Evolutionary conservation across 345 rosid species (phyloP), one percentile per base, ranked within the genome.

Genomic region (Eutrema yunnanense): DNA sequence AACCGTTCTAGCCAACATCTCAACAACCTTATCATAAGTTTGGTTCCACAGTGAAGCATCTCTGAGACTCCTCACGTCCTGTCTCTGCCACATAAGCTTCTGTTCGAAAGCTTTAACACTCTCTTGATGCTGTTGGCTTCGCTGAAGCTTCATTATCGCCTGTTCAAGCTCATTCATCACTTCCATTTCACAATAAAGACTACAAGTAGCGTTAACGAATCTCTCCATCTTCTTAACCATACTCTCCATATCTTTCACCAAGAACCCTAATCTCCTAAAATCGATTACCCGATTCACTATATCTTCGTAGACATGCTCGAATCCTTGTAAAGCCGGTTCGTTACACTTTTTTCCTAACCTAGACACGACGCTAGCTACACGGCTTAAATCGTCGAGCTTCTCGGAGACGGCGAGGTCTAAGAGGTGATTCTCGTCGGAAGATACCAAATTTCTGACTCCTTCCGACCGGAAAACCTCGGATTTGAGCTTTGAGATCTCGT

Each of bases 161-260:
- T 85, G 97, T 58, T 94, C 99, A 68, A 94, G 65, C 69, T 94
- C 99, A 67, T 69, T 87, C 82, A 94, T 72, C 13, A 89, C 97
- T 88, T 94, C 99, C 92, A 91, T 71, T 81, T 94, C 97, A 62
- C 83, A 69, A 68, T 87, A 94, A 83, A 94, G 79, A 85, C 81
- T 87, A 12, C 88, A 79, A 30, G 97, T 91, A 6, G 87, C 83
- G 76, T 66, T 81, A 12, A 86, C 92, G 32, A 88, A 82, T 85
- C 96, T 86, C 85, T 94, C 97, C 93, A 94, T 83, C 82, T 85
- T 91, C 88, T 73, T 86, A 78, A 89, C 78, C 98, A 94, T 91
- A 36, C 83, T 82, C 9, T 91, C 97, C 99, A 94, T 94, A 77
- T 94, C 93, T 75, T 87, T 94, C 11, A 94, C 99, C 57, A 94